Evolutionary conservation across 306 rosid genomes (phyloP), one percentile per base, ranked within the genome.

Genomic region (Lablab purpureus): DNA sequence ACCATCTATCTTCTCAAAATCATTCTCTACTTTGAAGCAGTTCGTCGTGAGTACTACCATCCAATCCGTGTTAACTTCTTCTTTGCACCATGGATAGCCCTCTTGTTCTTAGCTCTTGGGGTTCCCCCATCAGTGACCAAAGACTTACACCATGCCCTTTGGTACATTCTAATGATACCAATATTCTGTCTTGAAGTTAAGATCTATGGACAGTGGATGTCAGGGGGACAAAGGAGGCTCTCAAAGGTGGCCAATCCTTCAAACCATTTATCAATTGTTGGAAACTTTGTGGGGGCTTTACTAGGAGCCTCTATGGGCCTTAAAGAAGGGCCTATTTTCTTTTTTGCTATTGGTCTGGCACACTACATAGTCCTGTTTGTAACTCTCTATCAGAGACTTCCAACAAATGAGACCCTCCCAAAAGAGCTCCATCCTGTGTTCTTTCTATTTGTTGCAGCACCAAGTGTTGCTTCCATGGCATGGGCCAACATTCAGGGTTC

Each of bases 121-220:
- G 89, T 86, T 64, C 98, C 97, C 1, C 93, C 97, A 36, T 90
- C 97, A 28, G 23, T 92, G 37, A 60, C 89, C 13, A 21, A 76
- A 69, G 5, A 85, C 40, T 73, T 94, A 32, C 93, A 41, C 58
- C 88, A 74, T 2, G 56, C 79, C 19, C 87, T 90, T 62, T 94
- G 98, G 98, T 94, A 94, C 84, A 21, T 90, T 81, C 87, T 94
- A 23, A 94, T 94, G 98, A 1, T 64, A 7, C 98, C 98, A n/a
- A 60, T 94, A 17, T 73, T 94, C 10, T 82, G 81, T 27, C 97
- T 94, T 17, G 97, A 92, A 87, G 91, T 94, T 27, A 94, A 94
- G 89, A 89, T 94, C 32, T 94, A 94, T 49, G 98, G 98, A 82
- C 98, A 94, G 55, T 94, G 98, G 98, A 94, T 94, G 98, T 94